Evolutionary conservation across 176 grass and related monocot species (phyloP).

Genomic region (Panicum miliaceum): DNA sequence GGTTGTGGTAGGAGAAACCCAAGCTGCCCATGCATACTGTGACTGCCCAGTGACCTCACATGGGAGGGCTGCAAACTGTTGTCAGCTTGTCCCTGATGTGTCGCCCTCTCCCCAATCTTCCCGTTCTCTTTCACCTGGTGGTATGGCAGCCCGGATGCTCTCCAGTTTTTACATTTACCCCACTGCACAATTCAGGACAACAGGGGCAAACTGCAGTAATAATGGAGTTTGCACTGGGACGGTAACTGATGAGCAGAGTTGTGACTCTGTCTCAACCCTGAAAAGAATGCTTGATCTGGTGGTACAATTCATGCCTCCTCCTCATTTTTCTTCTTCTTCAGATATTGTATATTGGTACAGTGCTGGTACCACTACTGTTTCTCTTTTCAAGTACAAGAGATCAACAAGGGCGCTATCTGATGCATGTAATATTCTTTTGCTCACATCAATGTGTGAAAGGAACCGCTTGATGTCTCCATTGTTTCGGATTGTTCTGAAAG

Average conservation of each 20-base stretch:
- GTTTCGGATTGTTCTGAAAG: slow-evolving; percentile 17
- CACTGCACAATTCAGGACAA: background rate
- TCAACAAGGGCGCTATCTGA: slow-evolving; percentile 1
- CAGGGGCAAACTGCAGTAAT: background rate
- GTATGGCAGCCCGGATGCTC: background rate
- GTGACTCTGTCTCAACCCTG: background rate
- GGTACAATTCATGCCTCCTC: background rate
- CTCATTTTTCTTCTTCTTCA: background rate
- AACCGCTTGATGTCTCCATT: slow-evolving; percentile 8
- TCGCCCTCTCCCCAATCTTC: background rate
- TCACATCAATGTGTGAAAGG: slow-evolving; percentile 25
- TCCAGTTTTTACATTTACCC: slow-evolving; percentile 4
- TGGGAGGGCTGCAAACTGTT: slow-evolving; percentile 6
- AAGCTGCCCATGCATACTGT: slow-evolving; percentile 6
- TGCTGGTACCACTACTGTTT: slow-evolving; percentile 17
- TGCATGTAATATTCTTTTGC: background rate
- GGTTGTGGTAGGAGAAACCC: too few species aligned
- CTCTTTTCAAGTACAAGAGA: slow-evolving; percentile 37
- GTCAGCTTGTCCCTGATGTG: slow-evolving; percentile 26
- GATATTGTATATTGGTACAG: background rate
- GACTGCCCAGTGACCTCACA: slow-evolving; percentile 34
- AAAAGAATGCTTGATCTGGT: background rate
- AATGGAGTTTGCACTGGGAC: background rate
- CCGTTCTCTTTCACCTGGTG: slow-evolving; percentile 3
- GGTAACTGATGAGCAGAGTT: background rate